Evolutionary conservation across 2,329 filamentous ascomycete species (phyloP), one percentile per base, ranked within the genome.

Genomic region (Hymenoscyphus fructigenus): DNA sequence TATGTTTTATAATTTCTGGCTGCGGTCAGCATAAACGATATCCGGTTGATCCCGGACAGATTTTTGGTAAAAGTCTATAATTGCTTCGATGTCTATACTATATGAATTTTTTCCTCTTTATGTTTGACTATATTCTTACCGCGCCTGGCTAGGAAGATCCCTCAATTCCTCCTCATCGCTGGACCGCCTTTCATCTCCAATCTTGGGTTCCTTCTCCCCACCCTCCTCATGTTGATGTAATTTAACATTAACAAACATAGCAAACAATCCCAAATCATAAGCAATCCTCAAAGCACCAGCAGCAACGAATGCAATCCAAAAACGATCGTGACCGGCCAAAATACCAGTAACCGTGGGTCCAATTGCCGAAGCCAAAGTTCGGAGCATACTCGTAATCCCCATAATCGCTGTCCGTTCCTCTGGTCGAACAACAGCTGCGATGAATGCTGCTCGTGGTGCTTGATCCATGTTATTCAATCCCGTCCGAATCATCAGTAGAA

Each of bases 381-480:
- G 89, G 55, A 89, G 81, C 7, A 88, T 85, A 66, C 90, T 91
- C 1, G 90, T 82, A 0, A 88, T 80, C 0, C 89, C 90, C 84
- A 92, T 88, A 17, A 91, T 84, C 0, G 88, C 87, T 0, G 89
- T 92, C 0, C 90, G 82, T 74, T 92, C 89, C 3, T 81, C 79
- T 0, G 88, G 83, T 23, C 84, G 82, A 6, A 92, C 81, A 0
- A 87, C 83, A 0, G 87, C 85, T 0, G 89, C 85, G 2, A 92
- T 77, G 73, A 92, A 91, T 0, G 90, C 89, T 1, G 85, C 82
- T 17, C 89, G 82, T 0, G 90, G 90, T 0, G 88, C 89, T 57
- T 85, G 83, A 69, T 92, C 89, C 89, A 92, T 92, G 61, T 82
- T 87, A 62, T 86, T 83, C 0, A 84, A 82, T 63, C 84, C 85